Conservation (phyloP, 306 rosid species). For the Cicer pinnatifidum region DNA sequence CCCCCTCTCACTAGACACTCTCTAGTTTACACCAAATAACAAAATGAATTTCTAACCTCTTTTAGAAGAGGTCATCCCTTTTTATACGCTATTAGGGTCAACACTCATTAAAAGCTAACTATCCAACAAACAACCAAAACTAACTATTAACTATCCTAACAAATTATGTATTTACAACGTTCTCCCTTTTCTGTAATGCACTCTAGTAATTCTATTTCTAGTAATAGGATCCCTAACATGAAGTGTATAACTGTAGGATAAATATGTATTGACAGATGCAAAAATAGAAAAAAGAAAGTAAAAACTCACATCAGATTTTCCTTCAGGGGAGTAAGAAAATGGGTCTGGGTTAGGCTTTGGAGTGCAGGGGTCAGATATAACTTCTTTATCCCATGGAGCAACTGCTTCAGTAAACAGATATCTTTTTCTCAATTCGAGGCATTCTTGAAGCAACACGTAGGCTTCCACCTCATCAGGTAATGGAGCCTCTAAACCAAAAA, state of each 20-base stretch:
- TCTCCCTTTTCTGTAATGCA: no score
- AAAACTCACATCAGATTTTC: slow-evolving; percentile 85
- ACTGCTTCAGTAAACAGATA: slow-evolving; percentile 76
- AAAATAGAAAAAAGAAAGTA: slow-evolving; percentile 21
- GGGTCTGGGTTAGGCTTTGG: slow-evolving; percentile 91
- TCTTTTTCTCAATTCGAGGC: slow-evolving; percentile 84
- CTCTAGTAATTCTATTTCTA: no score
- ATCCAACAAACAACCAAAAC: no score
- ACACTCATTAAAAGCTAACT: no score
- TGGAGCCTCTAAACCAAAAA: slow-evolving; percentile 67
- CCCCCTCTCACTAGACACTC: no score
- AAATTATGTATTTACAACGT: no score
- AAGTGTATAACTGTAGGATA: slow-evolving; percentile 29
- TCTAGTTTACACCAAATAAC: no score
- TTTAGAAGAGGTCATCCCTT: no score
- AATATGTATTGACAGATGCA: slow-evolving; percentile 1
- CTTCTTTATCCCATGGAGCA: slow-evolving; percentile 93
- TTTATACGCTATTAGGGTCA: no score
- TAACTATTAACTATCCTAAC: no score
- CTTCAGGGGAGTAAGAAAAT: slow-evolving; percentile 67
- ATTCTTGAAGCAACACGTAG: slow-evolving; percentile 78
- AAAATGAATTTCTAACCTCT: no score
- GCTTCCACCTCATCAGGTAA: slow-evolving; percentile 84
- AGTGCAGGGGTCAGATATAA: slow-evolving; percentile 90
- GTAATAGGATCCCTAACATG: background rate